Evolutionary conservation across 2,329 filamentous ascomycete species (phyloP).

Genomic region (Fusarium newnesense): DNA sequence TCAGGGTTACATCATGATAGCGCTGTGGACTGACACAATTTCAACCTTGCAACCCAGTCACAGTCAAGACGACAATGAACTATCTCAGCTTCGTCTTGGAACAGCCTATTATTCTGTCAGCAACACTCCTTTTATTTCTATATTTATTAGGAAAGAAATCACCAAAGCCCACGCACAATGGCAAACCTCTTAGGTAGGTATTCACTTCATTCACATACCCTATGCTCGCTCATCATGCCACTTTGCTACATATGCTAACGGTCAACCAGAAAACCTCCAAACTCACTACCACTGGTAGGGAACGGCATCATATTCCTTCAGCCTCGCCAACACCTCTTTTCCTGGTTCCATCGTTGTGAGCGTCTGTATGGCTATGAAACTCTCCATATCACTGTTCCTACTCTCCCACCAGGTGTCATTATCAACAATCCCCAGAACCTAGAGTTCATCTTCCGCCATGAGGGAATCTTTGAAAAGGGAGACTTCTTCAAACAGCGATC

Average conservation of each 20-base stretch:
- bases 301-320: constrained; percentile 72
- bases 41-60: constrained; percentile 2
- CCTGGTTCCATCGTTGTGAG: constrained; percentile 71
- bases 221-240: neutral
- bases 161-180: constrained; percentile 34
- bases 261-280: constrained; percentile 55
- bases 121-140: neutral
- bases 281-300: constrained; percentile 65
- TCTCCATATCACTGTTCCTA: constrained; percentile 70
- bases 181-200: constrained; percentile 27
- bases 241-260: neutral
- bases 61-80: constrained; percentile 14
- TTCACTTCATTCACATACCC: neutral
- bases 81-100: constrained; percentile 20
- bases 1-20: constrained; percentile 25
- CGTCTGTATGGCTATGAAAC: constrained; percentile 67
- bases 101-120: neutral
- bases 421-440: constrained; percentile 71
- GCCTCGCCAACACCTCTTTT: constrained; percentile 67
- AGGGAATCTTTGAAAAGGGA: constrained; percentile 70
- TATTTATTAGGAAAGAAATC: constrained; percentile 6
- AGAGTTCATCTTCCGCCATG: constrained; percentile 70
- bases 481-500: constrained; percentile 69
- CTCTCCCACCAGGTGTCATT: constrained; percentile 70
- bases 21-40: constrained; percentile 6